Base-by-base conservation (phyloP, 179 eudicot species). In the Monotropa hypopitys region DNA sequence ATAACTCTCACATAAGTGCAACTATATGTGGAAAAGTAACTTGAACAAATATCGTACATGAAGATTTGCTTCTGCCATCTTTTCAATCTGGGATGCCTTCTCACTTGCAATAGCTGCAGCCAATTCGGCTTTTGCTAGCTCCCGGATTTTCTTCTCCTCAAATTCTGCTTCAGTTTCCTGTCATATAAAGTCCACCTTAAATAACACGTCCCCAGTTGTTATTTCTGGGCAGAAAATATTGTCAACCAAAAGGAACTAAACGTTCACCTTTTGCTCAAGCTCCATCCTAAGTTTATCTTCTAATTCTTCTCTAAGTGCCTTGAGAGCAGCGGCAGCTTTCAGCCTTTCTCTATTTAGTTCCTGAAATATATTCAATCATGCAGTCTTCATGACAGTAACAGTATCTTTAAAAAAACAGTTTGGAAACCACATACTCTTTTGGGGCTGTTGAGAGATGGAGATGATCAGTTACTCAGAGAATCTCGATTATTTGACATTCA, bases 61-160 rank as follows among this genome's bases (percentile, higher is more conserved):
- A 74, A 93, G 85, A 85, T 96, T 88, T 59, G 98, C 99, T 87
- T 93, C 99, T 40, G 90, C 90, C 92, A 93, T 88, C 86, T 87
- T 91, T 82, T 89, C 97, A 77, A 96, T 86, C 86, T 90, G 92
- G 47, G 97, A 88, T 59, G 98, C 93, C 82, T 93, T 96, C 84
- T 93, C 99, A 63, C 86, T 85, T 65, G 97, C 96, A 83, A 96
- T 87, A 68, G 97, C 87, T 51, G 98, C 93, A 79, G 88, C 90
- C 82, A 91, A 76, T 89, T 93, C 91, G 33, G 97, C 99, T 82
- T 89, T 93, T 69, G 90, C 91, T 53, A 91, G 70, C 78, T 90
- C 96, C 84, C 87, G 81, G 56, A 85, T 63, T 87, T 91, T 88
- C 88, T 88, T 86, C 81, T 88, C 75, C 82, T 85, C 80, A 51